These are phyloP conservation scores for Mycena citricolor DNA, from an alignment of 1,284 basidiomycete genomes.

Conservation along the genomic window DNA sequence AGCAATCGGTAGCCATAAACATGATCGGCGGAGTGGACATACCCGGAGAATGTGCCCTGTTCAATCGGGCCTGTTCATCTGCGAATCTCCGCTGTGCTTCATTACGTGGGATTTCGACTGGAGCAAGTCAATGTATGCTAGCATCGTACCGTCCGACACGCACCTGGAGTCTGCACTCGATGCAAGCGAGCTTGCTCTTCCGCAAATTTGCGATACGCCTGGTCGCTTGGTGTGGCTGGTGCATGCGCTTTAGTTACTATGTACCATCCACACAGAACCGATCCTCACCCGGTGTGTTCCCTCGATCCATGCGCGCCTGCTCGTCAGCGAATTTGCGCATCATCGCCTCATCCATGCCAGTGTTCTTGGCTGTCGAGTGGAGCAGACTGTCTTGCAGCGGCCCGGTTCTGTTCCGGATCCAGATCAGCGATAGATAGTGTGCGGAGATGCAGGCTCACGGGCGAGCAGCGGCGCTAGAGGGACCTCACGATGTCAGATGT, in stretches of 20 bases:
- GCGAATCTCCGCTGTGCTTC: slow-evolving; percentile 16
- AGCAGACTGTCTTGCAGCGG: slow-evolving; percentile 2
- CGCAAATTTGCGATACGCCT: slow-evolving; percentile 16
- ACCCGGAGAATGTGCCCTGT: slow-evolving; percentile 16
- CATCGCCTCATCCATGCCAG: slow-evolving; percentile 16
- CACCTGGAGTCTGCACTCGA: slow-evolving; percentile 20
- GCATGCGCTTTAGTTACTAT: background rate
- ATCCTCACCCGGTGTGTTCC: slow-evolving; percentile 14
- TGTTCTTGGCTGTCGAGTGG: slow-evolving; percentile 13
- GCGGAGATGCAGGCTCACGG: slow-evolving; percentile 1
- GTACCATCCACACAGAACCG: too few relatives aligned
- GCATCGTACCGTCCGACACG: too few relatives aligned
- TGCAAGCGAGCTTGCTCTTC: slow-evolving; percentile 22
- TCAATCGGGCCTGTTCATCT: slow-evolving; percentile 17
- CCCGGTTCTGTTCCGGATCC: too few relatives aligned
- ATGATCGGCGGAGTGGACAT: background rate
- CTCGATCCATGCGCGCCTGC: slow-evolving; percentile 18
- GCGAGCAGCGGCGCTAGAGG: background rate
- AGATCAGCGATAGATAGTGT: slow-evolving; percentile 8
- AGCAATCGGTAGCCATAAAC: too few relatives aligned
- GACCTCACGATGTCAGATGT: background rate
- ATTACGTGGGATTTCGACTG: slow-evolving; percentile 15
- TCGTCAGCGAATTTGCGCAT: slow-evolving; percentile 22
- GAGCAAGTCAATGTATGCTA: background rate
- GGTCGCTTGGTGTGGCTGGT: slow-evolving; percentile 9